Base-by-base conservation (phyloP, 352 stramenopile genomes). In the Phytopythium delawarense region DNA sequence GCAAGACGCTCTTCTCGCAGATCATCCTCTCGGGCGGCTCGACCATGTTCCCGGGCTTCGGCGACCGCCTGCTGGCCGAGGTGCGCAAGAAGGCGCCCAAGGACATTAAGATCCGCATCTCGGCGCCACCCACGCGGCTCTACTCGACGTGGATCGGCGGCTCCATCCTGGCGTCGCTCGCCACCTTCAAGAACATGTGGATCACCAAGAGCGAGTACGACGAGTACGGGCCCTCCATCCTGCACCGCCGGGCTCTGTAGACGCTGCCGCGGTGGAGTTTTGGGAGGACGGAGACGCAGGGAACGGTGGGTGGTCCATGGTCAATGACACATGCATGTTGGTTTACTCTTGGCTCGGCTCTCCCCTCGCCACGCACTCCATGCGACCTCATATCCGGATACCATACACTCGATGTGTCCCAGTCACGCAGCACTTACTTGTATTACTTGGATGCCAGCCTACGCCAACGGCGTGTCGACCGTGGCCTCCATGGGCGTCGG, bases 141-240 rank as follows among this genome's bases (percentile, higher is more conserved):
- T 88, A 98, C 70, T 98, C 95, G 18, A 98, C 96, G 30, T 99
- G 97, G 97, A 89, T 99, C 61, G 97, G 97, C 50, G 97, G 96
- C 25, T 99, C 96, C 66, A 99, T 99, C 74, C 78, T 99, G 39
- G 96, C 89, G 32, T 98, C 92, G 61, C 84, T 99, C 28, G 96
- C 94, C 52, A 99, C 92, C 25, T 99, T 99, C 82, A 96, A 98
- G 78, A 97, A 99, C 65, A 99, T 99, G 96, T 99, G 96, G 96
- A 98, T 99, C 73, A 98, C 94, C 51, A 99, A 98, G 78, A 88
- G 82, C 54, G 97, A 99, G 78, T 99, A 99, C 73, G 97, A 99
- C 53, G 97, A 99, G 79, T 96, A 96, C 71, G 97, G 97, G 25
- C 76, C 94, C 58, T 90, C 86, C n/a, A 98, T 99, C 75, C 80